Evolutionary conservation across 2,329 filamentous ascomycete genomes (phyloP).

Genomic region (Trichophyton equinum): DNA sequence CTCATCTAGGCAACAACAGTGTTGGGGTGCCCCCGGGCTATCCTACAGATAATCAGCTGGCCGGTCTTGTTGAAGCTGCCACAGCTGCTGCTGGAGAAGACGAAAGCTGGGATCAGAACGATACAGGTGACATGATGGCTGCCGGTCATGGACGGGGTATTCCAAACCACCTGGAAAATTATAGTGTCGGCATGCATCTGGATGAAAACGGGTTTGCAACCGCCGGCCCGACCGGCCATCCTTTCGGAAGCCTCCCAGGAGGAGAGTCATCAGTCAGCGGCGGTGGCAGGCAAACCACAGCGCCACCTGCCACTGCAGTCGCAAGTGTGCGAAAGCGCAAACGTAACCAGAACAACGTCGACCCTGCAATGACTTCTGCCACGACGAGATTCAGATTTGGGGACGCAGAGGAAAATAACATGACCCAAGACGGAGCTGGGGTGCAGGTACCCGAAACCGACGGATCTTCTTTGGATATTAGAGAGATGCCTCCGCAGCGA

Average conservation of each 20-base stretch:
- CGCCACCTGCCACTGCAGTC: not conserved
- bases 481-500: constrained; percentile 26
- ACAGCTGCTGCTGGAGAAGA: constrained; percentile 31
- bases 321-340: constrained; percentile 10
- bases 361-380: constrained; percentile 11
- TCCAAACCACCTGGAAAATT: constrained; percentile 30
- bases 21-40: constrained; percentile 5
- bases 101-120: constrained; percentile 15
- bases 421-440: constrained; percentile 14
- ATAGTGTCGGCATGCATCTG: constrained; percentile 28
- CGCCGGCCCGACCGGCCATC: not conserved
- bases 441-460: constrained; percentile 10
- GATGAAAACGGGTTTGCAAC: constrained; percentile 25
- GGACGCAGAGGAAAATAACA: constrained; percentile 15
- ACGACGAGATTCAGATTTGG: constrained; percentile 10
- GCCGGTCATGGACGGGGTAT: constrained; percentile 36
- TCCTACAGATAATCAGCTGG: constrained; percentile 27
- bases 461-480: constrained; percentile 25
- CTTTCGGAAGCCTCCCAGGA: constrained; percentile 1
- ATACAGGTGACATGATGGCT: constrained; percentile 23
- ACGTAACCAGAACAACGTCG: constrained; percentile 13
- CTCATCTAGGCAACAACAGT: constrained; percentile 5
- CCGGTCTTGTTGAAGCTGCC: constrained; percentile 35
- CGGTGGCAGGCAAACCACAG: not conserved
- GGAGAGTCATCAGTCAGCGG: constrained; percentile 16